Percentiles rank a stretch among this genome's conserved stretches.
Evolutionary conservation across 805 yeast genomes (phyloP).

Genomic region (Lachancea thermotolerans): DNA sequence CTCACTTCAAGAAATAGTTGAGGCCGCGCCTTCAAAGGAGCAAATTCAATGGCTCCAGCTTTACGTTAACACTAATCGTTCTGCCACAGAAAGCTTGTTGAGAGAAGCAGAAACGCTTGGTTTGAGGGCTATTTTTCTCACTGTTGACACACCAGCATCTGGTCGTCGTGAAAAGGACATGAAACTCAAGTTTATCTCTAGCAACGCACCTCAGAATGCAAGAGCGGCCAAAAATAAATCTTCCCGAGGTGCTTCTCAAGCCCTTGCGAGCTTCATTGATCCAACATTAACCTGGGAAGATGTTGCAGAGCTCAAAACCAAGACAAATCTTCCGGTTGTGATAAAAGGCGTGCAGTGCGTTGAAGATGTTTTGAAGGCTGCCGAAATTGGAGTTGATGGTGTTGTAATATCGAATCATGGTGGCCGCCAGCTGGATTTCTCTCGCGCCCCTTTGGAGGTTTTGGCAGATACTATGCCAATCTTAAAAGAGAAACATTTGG

Average conservation of each 20-base stretch:
- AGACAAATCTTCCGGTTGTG: slow-evolving; percentile 59
- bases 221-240: slow-evolving; percentile 51
- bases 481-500: slow-evolving; percentile 40
- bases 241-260: slow-evolving; percentile 78
- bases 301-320: slow-evolving; percentile 45
- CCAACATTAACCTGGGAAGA: slow-evolving; percentile 61
- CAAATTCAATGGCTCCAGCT: slow-evolving; percentile 88
- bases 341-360: slow-evolving; percentile 81
- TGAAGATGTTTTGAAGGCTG: slow-evolving; percentile 71
- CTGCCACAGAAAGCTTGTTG: slow-evolving; percentile 54
- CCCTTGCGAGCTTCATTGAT: slow-evolving; percentile 81
- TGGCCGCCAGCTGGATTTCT: slow-evolving; percentile 78
- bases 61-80: slow-evolving; percentile 73
- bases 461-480: slow-evolving; percentile 62
- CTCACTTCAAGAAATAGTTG: slow-evolving; percentile 78
- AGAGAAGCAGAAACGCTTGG: slow-evolving; percentile 68
- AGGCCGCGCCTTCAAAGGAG: slow-evolving; percentile 47
- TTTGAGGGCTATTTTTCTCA: slow-evolving; percentile 74
- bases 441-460: slow-evolving; percentile 71
- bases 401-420: slow-evolving; percentile 87
- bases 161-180: slow-evolving; percentile 89
- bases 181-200: slow-evolving; percentile 52
- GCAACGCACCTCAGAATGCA: slow-evolving; percentile 32
- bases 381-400: slow-evolving; percentile 64
- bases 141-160: slow-evolving; percentile 88